These are phyloP conservation scores for Colletotrichum costaricense DNA, from an alignment of 2,329 filamentous ascomycete genomes.

Conservation along the genomic window DNA sequence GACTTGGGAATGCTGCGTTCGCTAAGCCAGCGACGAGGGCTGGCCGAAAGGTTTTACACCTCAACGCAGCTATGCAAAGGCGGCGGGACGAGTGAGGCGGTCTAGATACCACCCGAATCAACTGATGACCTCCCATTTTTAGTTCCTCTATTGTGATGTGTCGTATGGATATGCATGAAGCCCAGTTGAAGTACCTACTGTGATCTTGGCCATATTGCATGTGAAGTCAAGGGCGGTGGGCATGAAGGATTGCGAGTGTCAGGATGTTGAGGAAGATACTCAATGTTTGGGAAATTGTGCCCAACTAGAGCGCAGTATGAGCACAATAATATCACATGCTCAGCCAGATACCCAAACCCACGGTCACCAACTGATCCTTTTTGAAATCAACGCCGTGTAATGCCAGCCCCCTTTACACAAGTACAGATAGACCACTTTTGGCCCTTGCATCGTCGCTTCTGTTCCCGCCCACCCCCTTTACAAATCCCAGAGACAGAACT, in stretches of 20 bases:
- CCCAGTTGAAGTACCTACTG: not conserved
- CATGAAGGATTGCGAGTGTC: too few relatives aligned
- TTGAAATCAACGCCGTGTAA: slow-evolving; percentile 28
- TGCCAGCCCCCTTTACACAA: slow-evolving; percentile 19
- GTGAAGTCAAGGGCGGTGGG: too few relatives aligned
- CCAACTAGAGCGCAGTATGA: not conserved
- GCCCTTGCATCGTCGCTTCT: not conserved
- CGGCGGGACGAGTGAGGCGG: slow-evolving; percentile 31
- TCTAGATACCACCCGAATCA: slow-evolving; percentile 35
- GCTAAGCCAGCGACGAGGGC: not conserved
- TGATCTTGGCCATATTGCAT: not conserved
- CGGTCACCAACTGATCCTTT: not conserved
- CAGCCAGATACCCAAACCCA: slow-evolving; percentile 1
- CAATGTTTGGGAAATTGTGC: not conserved
- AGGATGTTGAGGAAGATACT: not conserved
- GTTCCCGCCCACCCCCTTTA: slow-evolving; percentile 48
- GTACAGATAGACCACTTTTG: not conserved
- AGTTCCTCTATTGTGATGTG: not conserved
- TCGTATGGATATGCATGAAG: not conserved
- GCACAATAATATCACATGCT: not conserved
- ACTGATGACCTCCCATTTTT: slow-evolving; percentile 12
- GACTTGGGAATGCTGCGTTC: slow-evolving; percentile 15
- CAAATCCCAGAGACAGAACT: slow-evolving; percentile 81
- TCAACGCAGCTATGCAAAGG: not conserved
- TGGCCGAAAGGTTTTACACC: slow-evolving; percentile 13